Evolutionary conservation across 2,329 filamentous ascomycete species (phyloP).

Genomic region (Verticillium longisporum): DNA sequence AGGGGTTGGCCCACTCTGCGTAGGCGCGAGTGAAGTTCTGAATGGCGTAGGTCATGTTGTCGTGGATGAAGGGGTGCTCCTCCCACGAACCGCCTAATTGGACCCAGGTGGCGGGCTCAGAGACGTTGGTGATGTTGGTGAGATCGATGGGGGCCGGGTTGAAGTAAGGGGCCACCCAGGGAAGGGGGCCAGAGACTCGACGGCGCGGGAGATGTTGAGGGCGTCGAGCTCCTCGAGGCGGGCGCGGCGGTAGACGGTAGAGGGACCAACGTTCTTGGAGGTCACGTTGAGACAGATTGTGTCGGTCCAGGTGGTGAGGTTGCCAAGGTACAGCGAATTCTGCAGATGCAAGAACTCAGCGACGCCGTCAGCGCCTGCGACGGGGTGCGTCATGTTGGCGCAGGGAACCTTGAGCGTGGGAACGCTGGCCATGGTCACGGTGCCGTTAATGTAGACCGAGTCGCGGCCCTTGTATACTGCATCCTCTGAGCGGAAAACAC

Average conservation of each 20-base stretch:
- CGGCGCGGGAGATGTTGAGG: slow-evolving; percentile 1
- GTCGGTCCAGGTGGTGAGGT: slow-evolving; percentile 20
- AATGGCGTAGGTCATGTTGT: slow-evolving; percentile 28
- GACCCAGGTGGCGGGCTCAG: slow-evolving; percentile 25
- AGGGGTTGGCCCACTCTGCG: slow-evolving; percentile 32
- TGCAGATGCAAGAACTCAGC: slow-evolving; percentile 21
- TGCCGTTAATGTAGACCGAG: slow-evolving; percentile 31
- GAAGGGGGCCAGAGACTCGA: background rate
- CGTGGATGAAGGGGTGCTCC: slow-evolving; percentile 31
- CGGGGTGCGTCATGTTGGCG: slow-evolving; percentile 19
- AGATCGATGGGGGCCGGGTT: slow-evolving; percentile 3
- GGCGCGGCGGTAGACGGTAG: slow-evolving; percentile 20
- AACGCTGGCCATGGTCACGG: slow-evolving; percentile 18
- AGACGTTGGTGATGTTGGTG: slow-evolving; percentile 24
- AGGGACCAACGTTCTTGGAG: slow-evolving; percentile 18
- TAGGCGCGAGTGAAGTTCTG: slow-evolving; percentile 29
- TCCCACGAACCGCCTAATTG: slow-evolving; percentile 33
- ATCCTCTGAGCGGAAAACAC: slow-evolving; percentile 26
- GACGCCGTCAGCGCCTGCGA: slow-evolving; percentile 18
- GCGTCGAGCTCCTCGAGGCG: slow-evolving; percentile 10
- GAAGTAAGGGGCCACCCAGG: slow-evolving; percentile 5
- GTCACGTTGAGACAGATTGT: slow-evolving; percentile 26
- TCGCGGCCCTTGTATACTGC: slow-evolving; percentile 28
- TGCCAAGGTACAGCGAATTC: slow-evolving; percentile 19
- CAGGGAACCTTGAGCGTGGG: slow-evolving; percentile 12